Conservation (phyloP, 2,329 filamentous ascomycete genomes). For the Hypoxylon rubiginosum region DNA sequence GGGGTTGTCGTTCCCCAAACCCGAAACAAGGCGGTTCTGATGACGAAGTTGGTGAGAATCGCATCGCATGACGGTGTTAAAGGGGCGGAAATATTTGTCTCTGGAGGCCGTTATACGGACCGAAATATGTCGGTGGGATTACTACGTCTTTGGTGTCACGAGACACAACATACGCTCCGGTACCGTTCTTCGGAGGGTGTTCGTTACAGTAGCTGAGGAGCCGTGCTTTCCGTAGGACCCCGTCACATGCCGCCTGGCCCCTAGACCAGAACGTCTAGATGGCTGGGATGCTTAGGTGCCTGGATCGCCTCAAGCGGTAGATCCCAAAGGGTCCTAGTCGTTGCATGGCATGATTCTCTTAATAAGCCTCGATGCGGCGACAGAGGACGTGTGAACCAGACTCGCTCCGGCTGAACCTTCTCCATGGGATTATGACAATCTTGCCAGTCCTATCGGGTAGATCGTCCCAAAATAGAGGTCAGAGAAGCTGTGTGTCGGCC, state of each 20-base stretch:
- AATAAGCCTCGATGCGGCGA: slow-evolving; percentile 36
- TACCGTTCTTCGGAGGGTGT: slow-evolving; percentile 33
- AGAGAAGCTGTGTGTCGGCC: slow-evolving; percentile 23
- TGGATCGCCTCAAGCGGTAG: slow-evolving; percentile 28
- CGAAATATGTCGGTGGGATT: slow-evolving; percentile 35
- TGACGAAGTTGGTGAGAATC: slow-evolving; percentile 15
- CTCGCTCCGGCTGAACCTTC: slow-evolving; percentile 23
- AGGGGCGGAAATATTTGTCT: slow-evolving; percentile 32
- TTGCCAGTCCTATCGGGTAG: slow-evolving; percentile 27
- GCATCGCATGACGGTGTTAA: slow-evolving; percentile 28
- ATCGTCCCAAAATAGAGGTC: slow-evolving; percentile 32
- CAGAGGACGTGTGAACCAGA: slow-evolving; percentile 24
- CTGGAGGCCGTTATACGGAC: slow-evolving; percentile 30
- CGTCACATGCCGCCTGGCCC: slow-evolving; percentile 30
- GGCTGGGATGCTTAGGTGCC: background rate
- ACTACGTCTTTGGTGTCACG: slow-evolving; percentile 36
- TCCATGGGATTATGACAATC: slow-evolving; percentile 12
- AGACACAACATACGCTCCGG: slow-evolving; percentile 38
- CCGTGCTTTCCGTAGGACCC: slow-evolving; percentile 33
- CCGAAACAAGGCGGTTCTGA: slow-evolving; percentile 8
- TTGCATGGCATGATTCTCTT: slow-evolving; percentile 33
- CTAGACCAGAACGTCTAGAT: slow-evolving; percentile 5
- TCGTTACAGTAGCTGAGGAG: slow-evolving; percentile 14
- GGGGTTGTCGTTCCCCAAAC: slow-evolving; percentile 6
- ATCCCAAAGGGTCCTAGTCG: slow-evolving; percentile 22